Evolutionary conservation across 768 basidiomycete genomes (phyloP).

Genomic region (Phallus indusiatus): DNA sequence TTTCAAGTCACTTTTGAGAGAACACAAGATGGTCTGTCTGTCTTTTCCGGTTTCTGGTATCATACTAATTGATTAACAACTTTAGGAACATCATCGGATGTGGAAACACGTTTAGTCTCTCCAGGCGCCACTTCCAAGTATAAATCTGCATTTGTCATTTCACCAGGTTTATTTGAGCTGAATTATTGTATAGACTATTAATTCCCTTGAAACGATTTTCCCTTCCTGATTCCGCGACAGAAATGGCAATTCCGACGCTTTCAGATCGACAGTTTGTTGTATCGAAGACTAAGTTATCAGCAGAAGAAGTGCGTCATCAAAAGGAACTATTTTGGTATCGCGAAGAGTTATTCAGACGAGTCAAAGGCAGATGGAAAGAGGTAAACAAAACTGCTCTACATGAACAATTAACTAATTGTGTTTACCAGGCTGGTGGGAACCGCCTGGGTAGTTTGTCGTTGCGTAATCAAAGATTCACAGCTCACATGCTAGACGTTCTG

Average conservation of each 20-base stretch:
- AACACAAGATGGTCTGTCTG: conserved; percentile 43
- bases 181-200: conserved; percentile 36
- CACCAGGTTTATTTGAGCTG: not conserved
- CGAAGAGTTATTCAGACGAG: conserved; percentile 66
- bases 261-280: conserved; percentile 90
- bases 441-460: conserved; percentile 72
- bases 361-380: conserved; percentile 80
- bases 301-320: conserved; percentile 50
- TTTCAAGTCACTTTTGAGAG: conserved; percentile 82
- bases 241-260: conserved; percentile 69
- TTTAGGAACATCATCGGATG: conserved; percentile 31
- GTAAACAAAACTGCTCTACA: conserved; percentile 28
- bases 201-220: conserved; percentile 65
- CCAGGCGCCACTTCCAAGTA: conserved; percentile 83
- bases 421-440: conserved; percentile 59
- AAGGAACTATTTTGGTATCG: conserved; percentile 94
- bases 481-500: conserved; percentile 70
- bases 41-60: conserved; percentile 6
- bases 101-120: conserved; percentile 55
- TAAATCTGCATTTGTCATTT: conserved; percentile 14
- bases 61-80: not conserved
- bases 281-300: conserved; percentile 54
- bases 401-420: not conserved
- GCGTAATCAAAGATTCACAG: conserved; percentile 65
- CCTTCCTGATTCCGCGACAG: conserved; percentile 47